These are phyloP conservation scores for Posidonia oceanica DNA, from an alignment of 116 monocot genomes.

Conservation along the genomic window DNA sequence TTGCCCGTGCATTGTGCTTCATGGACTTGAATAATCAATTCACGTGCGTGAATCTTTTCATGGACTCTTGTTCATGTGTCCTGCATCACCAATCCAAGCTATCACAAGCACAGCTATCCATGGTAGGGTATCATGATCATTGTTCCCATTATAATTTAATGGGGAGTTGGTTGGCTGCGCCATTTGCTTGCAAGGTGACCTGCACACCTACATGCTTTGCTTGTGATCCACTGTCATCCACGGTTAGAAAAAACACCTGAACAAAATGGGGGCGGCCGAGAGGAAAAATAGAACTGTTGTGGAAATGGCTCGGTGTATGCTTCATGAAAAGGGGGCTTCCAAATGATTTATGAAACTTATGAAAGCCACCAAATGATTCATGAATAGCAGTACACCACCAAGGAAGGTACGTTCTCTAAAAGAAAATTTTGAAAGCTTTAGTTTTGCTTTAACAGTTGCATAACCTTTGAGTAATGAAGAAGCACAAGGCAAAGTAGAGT, in stretches of 20 bases:
- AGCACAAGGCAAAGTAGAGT: conserved; percentile 1
- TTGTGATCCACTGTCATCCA: no score
- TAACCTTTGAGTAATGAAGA: conserved; percentile 9
- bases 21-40: no score
- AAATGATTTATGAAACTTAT: conserved; percentile 12
- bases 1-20: no score
- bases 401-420: conserved; percentile 3
- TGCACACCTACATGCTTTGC: no score
- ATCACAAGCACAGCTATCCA: no score
- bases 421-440: conserved; percentile 5
- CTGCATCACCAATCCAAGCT: no score
- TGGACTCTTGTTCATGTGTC: no score
- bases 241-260: conserved; percentile 4
- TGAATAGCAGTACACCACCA: conserved; percentile 1
- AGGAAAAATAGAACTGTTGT: conserved; percentile 10
- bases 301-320: conserved; percentile 9
- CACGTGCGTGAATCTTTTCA: no score
- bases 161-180: no score
- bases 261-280: conserved; percentile 4
- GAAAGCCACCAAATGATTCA: not conserved
- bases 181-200: no score
- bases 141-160: no score
- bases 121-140: no score
- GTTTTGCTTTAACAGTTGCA: conserved; percentile 4
- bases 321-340: conserved; percentile 4